Conservation (phyloP, 2,329 filamentous ascomycete genomes). For the Fusarium sp. region DNA sequence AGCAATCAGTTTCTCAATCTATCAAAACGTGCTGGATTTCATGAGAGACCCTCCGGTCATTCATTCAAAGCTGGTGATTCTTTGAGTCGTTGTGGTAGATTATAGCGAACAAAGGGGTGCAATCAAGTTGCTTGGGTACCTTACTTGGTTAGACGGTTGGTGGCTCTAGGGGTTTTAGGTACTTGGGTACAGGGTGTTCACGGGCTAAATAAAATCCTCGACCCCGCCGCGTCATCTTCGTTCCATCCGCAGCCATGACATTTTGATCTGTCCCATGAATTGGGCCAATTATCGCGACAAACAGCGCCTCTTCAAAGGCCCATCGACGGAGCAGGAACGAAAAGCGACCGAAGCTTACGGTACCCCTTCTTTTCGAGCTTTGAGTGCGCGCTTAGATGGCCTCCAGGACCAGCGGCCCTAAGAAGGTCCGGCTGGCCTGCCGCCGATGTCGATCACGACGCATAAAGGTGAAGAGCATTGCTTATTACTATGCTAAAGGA, state of each 20-base stretch:
- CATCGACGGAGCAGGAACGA: not conserved
- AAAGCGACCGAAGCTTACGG: not conserved
- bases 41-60: not conserved
- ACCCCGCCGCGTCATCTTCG: not conserved
- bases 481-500: not conserved
- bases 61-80: not conserved
- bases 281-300: not conserved
- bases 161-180: not conserved
- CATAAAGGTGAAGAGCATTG: conserved; percentile 47
- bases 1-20: not conserved
- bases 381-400: conserved; percentile 4
- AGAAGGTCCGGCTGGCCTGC: conserved; percentile 54
- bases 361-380: not conserved
- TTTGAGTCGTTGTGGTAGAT: not conserved
- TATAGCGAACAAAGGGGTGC: not conserved
- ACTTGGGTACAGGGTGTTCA: not conserved
- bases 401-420: conserved; percentile 29
- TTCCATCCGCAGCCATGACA: not conserved
- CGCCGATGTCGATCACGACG: conserved; percentile 51
- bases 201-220: not conserved
- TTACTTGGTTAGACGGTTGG: not conserved
- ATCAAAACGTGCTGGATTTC: not conserved
- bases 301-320: not conserved
- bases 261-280: not conserved
- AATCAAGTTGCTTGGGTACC: not conserved